Percentiles rank a stretch among this genome's conserved stretches.
These are phyloP conservation scores for Starmerella ratchasimensis DNA, from an alignment of 805 yeast species.

Conservation along the genomic window DNA sequence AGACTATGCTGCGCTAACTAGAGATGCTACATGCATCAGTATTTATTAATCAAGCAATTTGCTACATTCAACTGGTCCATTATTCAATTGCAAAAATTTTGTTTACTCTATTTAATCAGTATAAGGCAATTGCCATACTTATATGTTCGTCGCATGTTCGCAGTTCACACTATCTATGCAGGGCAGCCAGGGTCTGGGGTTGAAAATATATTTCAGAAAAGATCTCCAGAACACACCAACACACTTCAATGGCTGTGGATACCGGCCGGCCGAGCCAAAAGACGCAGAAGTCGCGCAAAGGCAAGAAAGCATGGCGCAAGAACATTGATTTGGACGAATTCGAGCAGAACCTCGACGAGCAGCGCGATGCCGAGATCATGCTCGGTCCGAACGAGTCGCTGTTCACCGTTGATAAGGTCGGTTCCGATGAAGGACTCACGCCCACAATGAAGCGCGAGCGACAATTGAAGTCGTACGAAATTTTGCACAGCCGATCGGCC, in stretches of 20 bases:
- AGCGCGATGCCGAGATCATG: conserved; percentile 41
- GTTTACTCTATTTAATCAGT: too few species aligned
- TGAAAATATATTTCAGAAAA: conserved; percentile 4
- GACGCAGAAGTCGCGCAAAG: conserved; percentile 74
- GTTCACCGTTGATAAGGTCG: conserved; percentile 55
- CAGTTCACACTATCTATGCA: too few species aligned
- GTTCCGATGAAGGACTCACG: conserved; percentile 35
- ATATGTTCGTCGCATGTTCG: too few species aligned
- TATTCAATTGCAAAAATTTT: too few species aligned
- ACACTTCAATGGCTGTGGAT: conserved; percentile 7
- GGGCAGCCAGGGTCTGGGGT: too few species aligned
- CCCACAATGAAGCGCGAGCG: conserved; percentile 30
- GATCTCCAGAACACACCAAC: not conserved
- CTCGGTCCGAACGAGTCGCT: conserved; percentile 32
- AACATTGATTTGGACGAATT: conserved; percentile 78
- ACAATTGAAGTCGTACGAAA: conserved; percentile 50
- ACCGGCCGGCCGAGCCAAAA: conserved; percentile 34
- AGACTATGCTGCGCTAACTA: too few species aligned
- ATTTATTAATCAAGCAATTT: not conserved
- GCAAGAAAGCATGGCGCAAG: conserved; percentile 85
- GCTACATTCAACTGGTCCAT: too few species aligned
- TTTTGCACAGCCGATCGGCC: conserved; percentile 63
- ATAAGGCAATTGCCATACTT: too few species aligned
- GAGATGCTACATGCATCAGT: too few species aligned
- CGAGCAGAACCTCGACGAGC: conserved; percentile 53